Percentiles rank a stretch among this genome's conserved stretches.
These are phyloP conservation scores for Cymbidium sinense DNA, from an alignment of 106 monocot genomes.

Conservation along the genomic window DNA sequence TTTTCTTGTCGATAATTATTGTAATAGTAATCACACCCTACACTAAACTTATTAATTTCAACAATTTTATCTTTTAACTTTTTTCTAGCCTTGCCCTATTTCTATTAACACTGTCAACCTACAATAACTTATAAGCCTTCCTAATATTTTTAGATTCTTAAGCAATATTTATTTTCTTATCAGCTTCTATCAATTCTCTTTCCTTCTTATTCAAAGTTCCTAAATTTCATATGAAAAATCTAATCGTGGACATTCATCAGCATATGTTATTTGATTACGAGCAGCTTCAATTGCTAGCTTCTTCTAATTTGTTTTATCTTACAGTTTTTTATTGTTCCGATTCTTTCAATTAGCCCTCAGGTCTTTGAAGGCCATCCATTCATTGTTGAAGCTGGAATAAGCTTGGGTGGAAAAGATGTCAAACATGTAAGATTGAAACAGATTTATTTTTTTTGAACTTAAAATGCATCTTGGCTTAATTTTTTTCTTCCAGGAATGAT, in stretches of 20 bases:
- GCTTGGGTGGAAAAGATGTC: conserved; percentile 96
- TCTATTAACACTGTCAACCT: too few relatives aligned
- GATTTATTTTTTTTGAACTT: background rate
- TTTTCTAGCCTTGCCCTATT: too few relatives aligned
- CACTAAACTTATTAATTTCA: too few relatives aligned
- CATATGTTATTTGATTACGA: background rate
- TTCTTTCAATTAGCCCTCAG: conserved; percentile 44
- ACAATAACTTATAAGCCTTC: too few relatives aligned
- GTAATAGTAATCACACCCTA: too few relatives aligned
- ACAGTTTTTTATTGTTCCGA: conserved; percentile 3
- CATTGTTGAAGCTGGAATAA: conserved; percentile 98
- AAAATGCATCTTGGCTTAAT: background rate
- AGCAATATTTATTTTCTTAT: too few relatives aligned
- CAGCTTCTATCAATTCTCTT: too few relatives aligned
- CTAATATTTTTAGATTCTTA: too few relatives aligned
- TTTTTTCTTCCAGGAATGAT: background rate
- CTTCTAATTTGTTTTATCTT: background rate
- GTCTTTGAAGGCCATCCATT: conserved; percentile 99
- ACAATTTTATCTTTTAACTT: too few relatives aligned
- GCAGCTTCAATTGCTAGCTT: background rate
- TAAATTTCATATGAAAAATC: too few relatives aligned
- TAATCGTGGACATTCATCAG: background rate
- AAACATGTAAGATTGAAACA: conserved; percentile 53
- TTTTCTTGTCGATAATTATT: too few relatives aligned
- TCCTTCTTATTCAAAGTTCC: too few relatives aligned